Base-by-base conservation (phyloP, 345 rosid genomes). In the Acer saccharum region DNA sequence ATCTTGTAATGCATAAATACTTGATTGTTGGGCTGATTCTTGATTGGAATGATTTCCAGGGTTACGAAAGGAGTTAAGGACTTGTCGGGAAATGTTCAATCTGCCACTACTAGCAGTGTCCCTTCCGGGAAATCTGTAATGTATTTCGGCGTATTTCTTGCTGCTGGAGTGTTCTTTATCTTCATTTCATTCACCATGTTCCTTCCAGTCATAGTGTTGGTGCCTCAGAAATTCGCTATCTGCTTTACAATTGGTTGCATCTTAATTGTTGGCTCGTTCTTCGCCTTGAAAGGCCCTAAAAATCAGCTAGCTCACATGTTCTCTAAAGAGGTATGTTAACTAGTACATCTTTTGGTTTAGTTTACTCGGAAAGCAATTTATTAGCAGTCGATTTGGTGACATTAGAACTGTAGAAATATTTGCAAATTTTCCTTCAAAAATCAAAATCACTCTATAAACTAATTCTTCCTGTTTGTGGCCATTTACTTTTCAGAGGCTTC, bases 141-240 rank as follows among this genome's bases (percentile, higher is more conserved):
- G 84, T 91, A 88, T 27, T 91, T 89, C 14, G 87, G 89, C 23
- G 7, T 88, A 44, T 81, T 91, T 18, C 89, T 91, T 60, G 90
- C 87, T 6, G 76, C 87, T 39, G 92, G 96, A 13, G 87, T 88
- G 68, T 91, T 90, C 84, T 88, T 90, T 52, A 41, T 90, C 61
- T 87, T 91, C 41, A 86, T 89, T 20, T 87, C 92, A 4, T 89
- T 89, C 67, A 85, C 92, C 74, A 87, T 91, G 88, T 91, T 91
- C 80, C 96, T 91, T 58, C 93, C 96, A 0, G 90, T 89, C 60
- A 88, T 91, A 74, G 92, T 91, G 44, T n/a, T 91, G 78, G 80
- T 89, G 83, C 93, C 95, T 21, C 91, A 91, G 88, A 91, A 89
- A 65, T 91, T 91, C 65, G 91, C 93, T 7, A 87, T 88, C 57